Base-by-base conservation (phyloP, 2,329 filamentous ascomycete species). In the Bipolaris bicolor region DNA sequence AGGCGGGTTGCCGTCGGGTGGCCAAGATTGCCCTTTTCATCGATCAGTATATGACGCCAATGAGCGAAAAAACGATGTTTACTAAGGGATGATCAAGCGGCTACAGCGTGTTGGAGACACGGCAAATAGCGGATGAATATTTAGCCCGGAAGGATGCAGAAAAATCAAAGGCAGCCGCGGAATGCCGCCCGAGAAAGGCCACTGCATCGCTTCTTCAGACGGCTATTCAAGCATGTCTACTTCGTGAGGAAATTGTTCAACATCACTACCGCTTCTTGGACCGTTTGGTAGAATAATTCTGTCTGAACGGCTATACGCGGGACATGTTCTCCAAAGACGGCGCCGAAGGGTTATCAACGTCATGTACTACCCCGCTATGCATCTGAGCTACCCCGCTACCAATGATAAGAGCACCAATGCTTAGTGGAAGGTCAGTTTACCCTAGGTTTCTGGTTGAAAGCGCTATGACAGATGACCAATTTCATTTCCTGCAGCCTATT, bases 311-410 rank as follows among this genome's bases (percentile, higher is more conserved):
- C 55, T 63, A 61, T 29, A 52, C 41, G 39, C 55, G 62, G 56
- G 7, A 20, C 26, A 29, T 13, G 22, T 44, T 34, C 36, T 46
- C 7, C 20, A 11, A 26, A 3, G 3, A 24, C 22, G 22, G 41
- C 31, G 45, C 31, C 39, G 52, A 50, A 49, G 52, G 54, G 43
- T 10, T 39, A 37, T 5, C 26, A 57, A 49, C 60, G 60, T 62
- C 52, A 60, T 50, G n/a, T 63, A 66, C 65, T 63, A 66, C 65
- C 67, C 65, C 65, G 55, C 62, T 49, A 64, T 55, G 1, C 16
- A 10, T 49, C 41, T 20, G 46, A 66, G 57, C 63, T 69, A 68
- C 69, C 69, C 68, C 69, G 60, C 69, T 52, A 62, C 20, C 6
- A 29, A 41, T n/a, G 51, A 58, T 58, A 58, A 48, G 58, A 50